Evolutionary conservation across 306 rosid genomes (phyloP).

Genomic region (Rosa chinensis): DNA sequence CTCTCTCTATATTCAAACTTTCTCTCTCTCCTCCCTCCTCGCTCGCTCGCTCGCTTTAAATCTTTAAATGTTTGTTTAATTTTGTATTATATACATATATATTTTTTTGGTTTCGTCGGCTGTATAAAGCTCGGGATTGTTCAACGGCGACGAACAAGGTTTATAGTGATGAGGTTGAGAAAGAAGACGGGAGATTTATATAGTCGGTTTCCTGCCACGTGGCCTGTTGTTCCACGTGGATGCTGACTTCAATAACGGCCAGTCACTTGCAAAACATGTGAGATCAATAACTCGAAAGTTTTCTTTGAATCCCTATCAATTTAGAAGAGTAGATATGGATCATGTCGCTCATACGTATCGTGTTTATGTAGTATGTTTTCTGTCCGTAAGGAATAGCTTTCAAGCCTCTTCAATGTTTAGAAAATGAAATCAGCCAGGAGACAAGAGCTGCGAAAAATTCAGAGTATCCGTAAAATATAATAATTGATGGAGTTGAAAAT

Average conservation of each 20-base stretch:
- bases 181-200: background rate
- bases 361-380: background rate
- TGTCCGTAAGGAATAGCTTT: too few relatives aligned
- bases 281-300: background rate
- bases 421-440: too few relatives aligned
- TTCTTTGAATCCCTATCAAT: too few relatives aligned
- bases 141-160: background rate
- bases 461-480: fast-evolving
- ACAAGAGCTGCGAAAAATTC: too few relatives aligned
- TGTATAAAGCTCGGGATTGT: background rate
- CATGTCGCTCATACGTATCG: background rate
- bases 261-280: background rate
- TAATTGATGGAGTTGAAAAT: fast-evolving
- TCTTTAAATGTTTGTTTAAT: background rate
- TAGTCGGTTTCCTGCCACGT: background rate
- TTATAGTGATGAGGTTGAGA: background rate
- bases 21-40: background rate
- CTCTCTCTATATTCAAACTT: background rate
- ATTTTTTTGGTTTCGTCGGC: background rate
- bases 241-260: background rate
- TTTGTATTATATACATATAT: background rate
- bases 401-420: too few relatives aligned
- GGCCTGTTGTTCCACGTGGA: background rate
- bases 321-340: background rate
- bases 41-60: background rate